A percentile compares a stretch with the other conserved stretches of the same genome.
Conservation (phyloP, 495 filamentous ascomycete genomes). For the Cenococcum geophilum region DNA sequence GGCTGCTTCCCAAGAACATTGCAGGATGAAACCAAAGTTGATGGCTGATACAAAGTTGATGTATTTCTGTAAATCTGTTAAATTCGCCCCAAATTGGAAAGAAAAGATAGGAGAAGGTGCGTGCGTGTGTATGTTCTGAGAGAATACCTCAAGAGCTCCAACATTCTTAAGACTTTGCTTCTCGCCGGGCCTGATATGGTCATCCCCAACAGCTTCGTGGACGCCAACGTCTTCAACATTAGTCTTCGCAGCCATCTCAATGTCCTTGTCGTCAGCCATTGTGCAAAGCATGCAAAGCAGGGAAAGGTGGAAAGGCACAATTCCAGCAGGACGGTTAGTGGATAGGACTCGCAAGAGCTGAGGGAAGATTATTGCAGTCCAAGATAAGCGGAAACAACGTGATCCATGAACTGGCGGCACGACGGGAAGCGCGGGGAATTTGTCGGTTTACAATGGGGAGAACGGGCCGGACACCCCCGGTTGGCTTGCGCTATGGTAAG, state of each 20-base stretch:
- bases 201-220: background rate
- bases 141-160: background rate
- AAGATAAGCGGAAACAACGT: constrained; percentile 5
- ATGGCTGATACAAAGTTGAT: constrained; percentile 18
- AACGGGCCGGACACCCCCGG: background rate
- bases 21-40: constrained; percentile 24
- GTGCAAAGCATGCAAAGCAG: background rate
- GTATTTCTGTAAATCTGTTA: constrained; percentile 16
- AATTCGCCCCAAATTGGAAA: too few species aligned
- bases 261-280: constrained; percentile 18
- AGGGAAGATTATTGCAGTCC: background rate
- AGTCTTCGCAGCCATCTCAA: constrained; percentile 14
- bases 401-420: background rate
- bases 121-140: background rate
- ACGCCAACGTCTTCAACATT: background rate
- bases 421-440: too few species aligned
- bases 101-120: too few species aligned
- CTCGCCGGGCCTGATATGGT: background rate
- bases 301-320: background rate
- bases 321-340: constrained; percentile 14
- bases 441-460: background rate
- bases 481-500: background rate
- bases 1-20: constrained; percentile 28
- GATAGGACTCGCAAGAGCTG: constrained; percentile 9
- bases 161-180: background rate